A percentile compares a stretch with the other conserved stretches of the same genome.
Conservation (phyloP, 768 basidiomycete genomes). For the Lactarius sp. region DNA sequence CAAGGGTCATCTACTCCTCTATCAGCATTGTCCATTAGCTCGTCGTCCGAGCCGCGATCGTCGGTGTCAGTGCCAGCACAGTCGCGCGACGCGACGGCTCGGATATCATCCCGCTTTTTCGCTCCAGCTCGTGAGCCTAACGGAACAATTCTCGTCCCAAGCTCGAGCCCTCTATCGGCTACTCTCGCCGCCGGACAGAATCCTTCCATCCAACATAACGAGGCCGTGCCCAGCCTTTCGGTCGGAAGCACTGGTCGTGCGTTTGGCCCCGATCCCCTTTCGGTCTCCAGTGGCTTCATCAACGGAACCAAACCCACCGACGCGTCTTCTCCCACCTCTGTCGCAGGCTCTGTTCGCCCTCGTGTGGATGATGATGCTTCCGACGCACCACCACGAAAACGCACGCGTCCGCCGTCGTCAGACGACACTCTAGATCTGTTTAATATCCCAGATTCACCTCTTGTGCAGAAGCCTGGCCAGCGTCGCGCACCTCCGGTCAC, state of each 20-base stretch:
- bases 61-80: slow-evolving; percentile 48
- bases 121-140: slow-evolving; percentile 43
- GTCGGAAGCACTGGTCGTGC: slow-evolving; percentile 36
- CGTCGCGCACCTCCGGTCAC: slow-evolving; percentile 41
- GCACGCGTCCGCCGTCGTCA: slow-evolving; percentile 48
- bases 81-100: slow-evolving; percentile 66
- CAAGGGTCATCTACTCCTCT: slow-evolving; percentile 25
- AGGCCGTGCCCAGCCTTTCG: slow-evolving; percentile 37
- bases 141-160: slow-evolving; percentile 67
- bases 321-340: slow-evolving; percentile 52
- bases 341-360: slow-evolving; percentile 37
- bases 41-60: slow-evolving; percentile 27
- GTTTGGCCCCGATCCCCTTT: slow-evolving; percentile 15
- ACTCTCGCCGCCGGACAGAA: slow-evolving; percentile 39
- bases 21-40: slow-evolving; percentile 26
- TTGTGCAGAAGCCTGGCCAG: slow-evolving; percentile 49
- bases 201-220: slow-evolving; percentile 37
- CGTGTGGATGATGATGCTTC: slow-evolving; percentile 37
- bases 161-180: slow-evolving; percentile 57
- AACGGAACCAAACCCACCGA: slow-evolving; percentile 35
- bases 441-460: slow-evolving; percentile 49
- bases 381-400: slow-evolving; percentile 65
- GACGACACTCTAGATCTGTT: slow-evolving; percentile 38
- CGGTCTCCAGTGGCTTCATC: slow-evolving; percentile 18
- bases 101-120: slow-evolving; percentile 53